Base-by-base conservation (phyloP, 371 early-diverging fungal genomes). In the Nematocida sp. region DNA sequence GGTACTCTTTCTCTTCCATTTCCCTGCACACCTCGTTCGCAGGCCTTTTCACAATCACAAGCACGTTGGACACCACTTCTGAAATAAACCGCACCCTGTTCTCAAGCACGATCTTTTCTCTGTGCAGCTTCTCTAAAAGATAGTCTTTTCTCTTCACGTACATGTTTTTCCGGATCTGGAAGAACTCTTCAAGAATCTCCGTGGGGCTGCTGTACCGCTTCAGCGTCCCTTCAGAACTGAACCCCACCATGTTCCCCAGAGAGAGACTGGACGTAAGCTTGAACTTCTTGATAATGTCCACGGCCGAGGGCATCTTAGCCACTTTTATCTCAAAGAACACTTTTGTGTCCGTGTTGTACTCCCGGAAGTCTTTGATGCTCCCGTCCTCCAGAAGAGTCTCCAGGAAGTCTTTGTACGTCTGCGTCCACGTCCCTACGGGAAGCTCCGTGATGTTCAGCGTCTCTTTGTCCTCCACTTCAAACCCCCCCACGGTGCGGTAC, bases 181-280 rank as follows among this genome's bases (percentile, higher is more conserved):
- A 98, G 81, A 95, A 97, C 64, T 97, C 97, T 56, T 83, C 80
- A 25, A 96, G 75, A 46, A 99, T 91, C 32, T 92, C 91, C 64
- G 88, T 86, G 1, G 91, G 84, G 0, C 84, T 84, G 2, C 78
- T 76, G 79, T 95, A 98, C 80, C 89, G 90, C 77, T 88, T 88
- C 58, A 99, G 87, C 21, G 89, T 87, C 2, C 91, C 93, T 27
- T 91, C 86, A 19, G 85, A 80, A 84, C 98, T 94, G 82, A 96
- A 96, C 79, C 93, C 94, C 2, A 96, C 94, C 88, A 99, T 88
- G 80, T 99, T 99, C 23, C 86, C 87, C 0, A 89, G 89, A 13
- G 87, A 66, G 25, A 95, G 85, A 1, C 86, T 80, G 7, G 86
- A 83, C 2, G 84, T 82, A 2, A 96, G 79, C 81, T 92, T 94